Evolutionary conservation across 176 grass and related monocot genomes (phyloP).

Genomic region (Poa annua): DNA sequence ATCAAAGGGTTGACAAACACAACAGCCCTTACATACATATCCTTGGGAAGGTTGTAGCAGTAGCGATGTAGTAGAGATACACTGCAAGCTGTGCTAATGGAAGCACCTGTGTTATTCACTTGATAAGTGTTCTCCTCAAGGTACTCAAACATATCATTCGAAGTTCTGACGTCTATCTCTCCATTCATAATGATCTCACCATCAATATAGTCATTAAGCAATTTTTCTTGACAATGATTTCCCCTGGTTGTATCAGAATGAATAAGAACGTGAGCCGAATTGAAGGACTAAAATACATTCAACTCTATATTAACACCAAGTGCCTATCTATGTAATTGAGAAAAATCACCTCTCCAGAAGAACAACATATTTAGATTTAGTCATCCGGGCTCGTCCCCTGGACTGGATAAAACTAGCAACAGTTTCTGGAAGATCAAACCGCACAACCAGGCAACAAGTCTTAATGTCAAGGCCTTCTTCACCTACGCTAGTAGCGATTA

Average conservation of each 20-base stretch:
- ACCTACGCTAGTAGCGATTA: constrained; percentile 93
- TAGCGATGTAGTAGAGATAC: constrained; percentile 86
- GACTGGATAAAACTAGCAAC: constrained; percentile 94
- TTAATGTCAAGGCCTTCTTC: constrained; percentile 99
- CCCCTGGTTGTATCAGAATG: constrained; percentile 57
- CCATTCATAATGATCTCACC: constrained; percentile 86
- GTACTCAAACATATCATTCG: constrained; percentile 76
- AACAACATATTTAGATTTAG: constrained; percentile 80
- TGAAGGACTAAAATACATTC: constrained; percentile 24
- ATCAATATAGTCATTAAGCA: constrained; percentile 68
- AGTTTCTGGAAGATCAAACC: constrained; percentile 97
- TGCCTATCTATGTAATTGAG: neutral
- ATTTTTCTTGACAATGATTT: constrained; percentile 71
- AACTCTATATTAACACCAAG: constrained; percentile 26
- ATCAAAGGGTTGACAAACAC: constrained; percentile 28
- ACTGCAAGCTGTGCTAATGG: constrained; percentile 83
- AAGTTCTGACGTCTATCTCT: constrained; percentile 70
- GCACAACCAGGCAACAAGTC: constrained; percentile 92
- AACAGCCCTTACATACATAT: constrained; percentile 63
- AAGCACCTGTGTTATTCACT: constrained; percentile 78
- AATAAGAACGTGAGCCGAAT: constrained; percentile 21
- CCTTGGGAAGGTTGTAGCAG: constrained; percentile 84
- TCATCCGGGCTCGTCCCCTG: constrained; percentile 88
- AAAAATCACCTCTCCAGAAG: constrained; percentile 78
- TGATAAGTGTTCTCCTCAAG: constrained; percentile 72